phyloP scores from a whole-genome alignment of 129 eudicot species.

The Oenanthe sinensis region DNA sequence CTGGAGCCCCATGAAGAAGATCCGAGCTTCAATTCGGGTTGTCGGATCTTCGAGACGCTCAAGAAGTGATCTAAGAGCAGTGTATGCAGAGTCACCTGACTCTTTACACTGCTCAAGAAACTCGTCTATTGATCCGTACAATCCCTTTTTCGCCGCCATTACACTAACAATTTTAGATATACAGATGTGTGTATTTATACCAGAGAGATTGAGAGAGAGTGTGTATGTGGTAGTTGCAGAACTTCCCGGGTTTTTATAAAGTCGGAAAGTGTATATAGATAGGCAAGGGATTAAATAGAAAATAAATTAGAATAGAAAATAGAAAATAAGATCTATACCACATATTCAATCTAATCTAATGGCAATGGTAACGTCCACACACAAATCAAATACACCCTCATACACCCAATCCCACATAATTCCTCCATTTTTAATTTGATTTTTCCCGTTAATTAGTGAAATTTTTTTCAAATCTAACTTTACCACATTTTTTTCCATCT shows the following conservation, averaged over 20 bases:
- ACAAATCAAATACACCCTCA: too few relatives aligned
- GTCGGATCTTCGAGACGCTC: slow-evolving; percentile 79
- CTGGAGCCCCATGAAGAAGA: slow-evolving; percentile 76
- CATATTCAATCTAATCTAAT: too few relatives aligned
- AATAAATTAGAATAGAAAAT: too few relatives aligned
- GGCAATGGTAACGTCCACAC: too few relatives aligned
- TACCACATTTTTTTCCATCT: too few relatives aligned
- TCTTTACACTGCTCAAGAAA: slow-evolving; percentile 57
- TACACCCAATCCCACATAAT: too few relatives aligned
- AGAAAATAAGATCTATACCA: too few relatives aligned
- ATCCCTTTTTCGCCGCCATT: slow-evolving; percentile 33
- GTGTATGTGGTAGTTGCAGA: neutral
- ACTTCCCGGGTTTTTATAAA: slow-evolving; percentile 5
- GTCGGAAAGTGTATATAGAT: too few relatives aligned
- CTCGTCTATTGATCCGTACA: slow-evolving; percentile 52
- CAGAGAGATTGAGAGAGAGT: neutral
- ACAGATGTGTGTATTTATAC: neutral
- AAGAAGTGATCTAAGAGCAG: slow-evolving; percentile 68
- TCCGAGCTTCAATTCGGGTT: slow-evolving; percentile 69
- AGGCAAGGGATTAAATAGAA: too few relatives aligned
- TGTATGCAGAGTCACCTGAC: slow-evolving; percentile 89
- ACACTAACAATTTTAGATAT: neutral
- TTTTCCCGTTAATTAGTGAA: too few relatives aligned
- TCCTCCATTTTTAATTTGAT: too few relatives aligned
- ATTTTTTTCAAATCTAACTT: too few relatives aligned